Conservation (phyloP, 78 protist genomes). For the Bigelowiella natans region DNA sequence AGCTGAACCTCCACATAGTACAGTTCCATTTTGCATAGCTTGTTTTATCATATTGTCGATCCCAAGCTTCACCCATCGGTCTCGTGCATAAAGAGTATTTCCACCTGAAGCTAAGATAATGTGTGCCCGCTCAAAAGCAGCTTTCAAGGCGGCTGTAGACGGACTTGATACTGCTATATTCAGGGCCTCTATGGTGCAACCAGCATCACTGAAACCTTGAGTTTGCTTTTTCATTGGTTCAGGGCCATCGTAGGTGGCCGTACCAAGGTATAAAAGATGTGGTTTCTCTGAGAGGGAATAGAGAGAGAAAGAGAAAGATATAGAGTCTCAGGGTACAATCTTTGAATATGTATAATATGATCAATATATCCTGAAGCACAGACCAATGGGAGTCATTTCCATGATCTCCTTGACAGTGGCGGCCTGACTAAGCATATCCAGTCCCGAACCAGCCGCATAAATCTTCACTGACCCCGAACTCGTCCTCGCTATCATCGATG, state of each 20-base stretch:
- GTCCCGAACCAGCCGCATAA: too few relatives aligned
- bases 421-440: too few relatives aligned
- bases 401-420: too few relatives aligned
- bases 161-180: neutral
- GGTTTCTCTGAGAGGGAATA: too few relatives aligned
- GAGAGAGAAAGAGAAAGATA: too few relatives aligned
- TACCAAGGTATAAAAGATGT: neutral
- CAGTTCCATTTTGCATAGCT: neutral
- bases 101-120: neutral
- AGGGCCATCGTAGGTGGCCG: constrained; percentile 1
- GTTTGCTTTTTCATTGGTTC: neutral
- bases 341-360: too few relatives aligned
- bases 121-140: neutral
- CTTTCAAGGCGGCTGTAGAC: too few relatives aligned
- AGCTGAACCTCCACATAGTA: neutral
- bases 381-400: too few relatives aligned
- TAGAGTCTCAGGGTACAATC: too few relatives aligned
- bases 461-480: too few relatives aligned
- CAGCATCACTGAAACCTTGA: neutral
- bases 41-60: neutral
- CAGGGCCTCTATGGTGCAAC: neutral
- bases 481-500: too few relatives aligned
- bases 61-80: neutral
- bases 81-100: neutral
- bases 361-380: too few relatives aligned